A percentile compares a stretch with the other conserved stretches of the same genome.
phyloP scores from a whole-genome alignment of 2,329 filamentous ascomycete species.

The Paraphaeosphaeria sporulosa region DNA sequence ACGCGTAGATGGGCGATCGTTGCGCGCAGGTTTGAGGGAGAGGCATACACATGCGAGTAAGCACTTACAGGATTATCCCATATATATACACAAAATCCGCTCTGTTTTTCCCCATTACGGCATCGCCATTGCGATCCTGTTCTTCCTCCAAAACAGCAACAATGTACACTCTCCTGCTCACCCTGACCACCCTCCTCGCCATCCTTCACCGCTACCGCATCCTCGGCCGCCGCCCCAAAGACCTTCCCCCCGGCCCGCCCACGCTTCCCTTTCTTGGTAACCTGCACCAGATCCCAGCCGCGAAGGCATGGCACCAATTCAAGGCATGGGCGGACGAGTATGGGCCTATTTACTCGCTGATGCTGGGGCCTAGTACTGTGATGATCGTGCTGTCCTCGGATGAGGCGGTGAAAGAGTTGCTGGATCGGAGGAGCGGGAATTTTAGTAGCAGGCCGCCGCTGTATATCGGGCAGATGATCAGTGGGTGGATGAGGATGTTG shows the following conservation, averaged over 20 bases:
- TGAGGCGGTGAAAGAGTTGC: constrained; percentile 57
- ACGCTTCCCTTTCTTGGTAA: constrained; percentile 61
- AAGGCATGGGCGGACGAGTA: constrained; percentile 62
- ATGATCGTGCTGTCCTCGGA: constrained; percentile 58
- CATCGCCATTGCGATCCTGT: neutral
- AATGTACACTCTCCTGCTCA: constrained; percentile 3
- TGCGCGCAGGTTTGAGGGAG: neutral
- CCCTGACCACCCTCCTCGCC: neutral
- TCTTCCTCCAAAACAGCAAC: neutral
- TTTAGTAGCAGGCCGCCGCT: constrained; percentile 57
- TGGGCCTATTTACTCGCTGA: constrained; percentile 60
- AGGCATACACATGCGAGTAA: too few species aligned
- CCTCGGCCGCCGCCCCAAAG: constrained; percentile 37
- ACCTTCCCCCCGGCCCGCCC: constrained; percentile 58
- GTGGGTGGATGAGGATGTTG: constrained; percentile 24
- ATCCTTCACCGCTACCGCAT: constrained; percentile 12
- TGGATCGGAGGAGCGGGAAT: constrained; percentile 58
- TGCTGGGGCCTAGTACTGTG: constrained; percentile 55
- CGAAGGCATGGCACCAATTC: constrained; percentile 56
- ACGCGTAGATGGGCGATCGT: neutral
- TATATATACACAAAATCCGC: neutral
- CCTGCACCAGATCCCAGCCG: constrained; percentile 56
- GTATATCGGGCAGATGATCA: constrained; percentile 48
- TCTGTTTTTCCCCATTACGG: too few species aligned
- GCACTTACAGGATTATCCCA: too few species aligned